These are phyloP conservation scores for Globisporangium nodosum DNA, from an alignment of 352 stramenopile genomes.

Conservation along the genomic window DNA sequence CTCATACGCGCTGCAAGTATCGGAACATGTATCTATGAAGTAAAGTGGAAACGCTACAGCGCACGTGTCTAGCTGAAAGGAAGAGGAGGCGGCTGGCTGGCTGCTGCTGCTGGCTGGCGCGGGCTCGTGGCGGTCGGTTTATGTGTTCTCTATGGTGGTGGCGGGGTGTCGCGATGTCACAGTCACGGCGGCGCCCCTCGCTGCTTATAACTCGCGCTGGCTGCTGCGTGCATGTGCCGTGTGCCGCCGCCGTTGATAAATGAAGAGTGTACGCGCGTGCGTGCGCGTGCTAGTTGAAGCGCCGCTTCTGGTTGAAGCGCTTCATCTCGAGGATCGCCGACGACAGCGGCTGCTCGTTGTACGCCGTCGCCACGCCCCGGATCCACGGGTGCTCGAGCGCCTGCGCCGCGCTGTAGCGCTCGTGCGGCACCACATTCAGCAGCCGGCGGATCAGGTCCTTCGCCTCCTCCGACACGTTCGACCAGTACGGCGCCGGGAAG, in stretches of 20 bases:
- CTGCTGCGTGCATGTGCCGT: neutral
- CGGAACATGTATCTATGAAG: too few species aligned
- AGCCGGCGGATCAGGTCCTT: conserved; percentile 80
- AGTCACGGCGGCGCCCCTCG: neutral
- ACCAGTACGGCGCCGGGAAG: conserved; percentile 82
- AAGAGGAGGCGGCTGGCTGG: too few species aligned
- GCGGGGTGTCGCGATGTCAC: too few species aligned
- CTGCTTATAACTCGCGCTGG: neutral
- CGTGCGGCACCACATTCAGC: conserved; percentile 65
- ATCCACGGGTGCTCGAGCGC: conserved; percentile 84
- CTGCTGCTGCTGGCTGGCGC: too few species aligned
- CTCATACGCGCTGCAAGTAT: too few species aligned
- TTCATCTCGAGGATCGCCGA: conserved; percentile 86
- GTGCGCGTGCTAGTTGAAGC: conserved; percentile 49
- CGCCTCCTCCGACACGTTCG: conserved; percentile 77
- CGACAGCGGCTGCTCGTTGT: conserved; percentile 71
- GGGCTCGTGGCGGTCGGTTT: too few species aligned
- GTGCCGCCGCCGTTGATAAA: conserved; percentile 4
- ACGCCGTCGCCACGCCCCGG: conserved; percentile 62
- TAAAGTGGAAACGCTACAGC: too few species aligned
- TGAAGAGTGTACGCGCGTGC: neutral
- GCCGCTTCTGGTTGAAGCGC: conserved; percentile 87
- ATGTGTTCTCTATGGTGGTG: too few species aligned
- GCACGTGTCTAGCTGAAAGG: too few species aligned
- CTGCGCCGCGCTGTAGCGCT: conserved; percentile 64